Percentiles rank a stretch among this genome's conserved stretches.
phyloP scores from a whole-genome alignment of 257 asterid species.

The Nicotiana tomentosiformis region DNA sequence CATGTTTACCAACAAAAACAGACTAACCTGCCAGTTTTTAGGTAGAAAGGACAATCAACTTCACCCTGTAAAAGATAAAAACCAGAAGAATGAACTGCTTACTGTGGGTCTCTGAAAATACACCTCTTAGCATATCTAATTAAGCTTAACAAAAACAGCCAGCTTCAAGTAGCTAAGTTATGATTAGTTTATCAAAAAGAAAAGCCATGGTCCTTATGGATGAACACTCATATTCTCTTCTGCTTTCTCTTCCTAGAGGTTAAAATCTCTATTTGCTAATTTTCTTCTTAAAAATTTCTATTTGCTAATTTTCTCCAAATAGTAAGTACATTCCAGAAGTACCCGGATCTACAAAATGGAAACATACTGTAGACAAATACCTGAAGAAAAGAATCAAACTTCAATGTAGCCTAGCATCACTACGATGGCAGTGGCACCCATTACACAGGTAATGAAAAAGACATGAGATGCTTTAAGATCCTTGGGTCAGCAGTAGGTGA shows the following conservation, averaged over 20 bases:
- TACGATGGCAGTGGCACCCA: not conserved
- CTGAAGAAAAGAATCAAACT: not conserved
- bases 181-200: not conserved
- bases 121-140: not conserved
- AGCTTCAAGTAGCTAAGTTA: not conserved
- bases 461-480: not conserved
- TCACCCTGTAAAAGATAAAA: slow-evolving; percentile 63
- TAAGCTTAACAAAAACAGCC: not conserved
- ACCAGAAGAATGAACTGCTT: not conserved
- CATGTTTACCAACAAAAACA: slow-evolving; percentile 15
- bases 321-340: not conserved
- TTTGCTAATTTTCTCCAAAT: not conserved
- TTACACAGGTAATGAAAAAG: not conserved
- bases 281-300: not conserved
- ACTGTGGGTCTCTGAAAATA: not conserved
- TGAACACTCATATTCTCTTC: not conserved
- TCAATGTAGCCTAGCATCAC: not conserved
- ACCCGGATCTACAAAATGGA: not conserved
- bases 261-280: not conserved
- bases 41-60: slow-evolving; percentile 94
- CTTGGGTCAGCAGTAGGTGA: not conserved
- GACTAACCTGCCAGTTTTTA: slow-evolving; percentile 95
- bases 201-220: not conserved
- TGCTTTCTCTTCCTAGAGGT: slow-evolving; percentile 2
- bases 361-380: not conserved